Evolutionary conservation across 345 rosid genomes (phyloP), one percentile per base, ranked within the genome.

Genomic region (Firmiana major): DNA sequence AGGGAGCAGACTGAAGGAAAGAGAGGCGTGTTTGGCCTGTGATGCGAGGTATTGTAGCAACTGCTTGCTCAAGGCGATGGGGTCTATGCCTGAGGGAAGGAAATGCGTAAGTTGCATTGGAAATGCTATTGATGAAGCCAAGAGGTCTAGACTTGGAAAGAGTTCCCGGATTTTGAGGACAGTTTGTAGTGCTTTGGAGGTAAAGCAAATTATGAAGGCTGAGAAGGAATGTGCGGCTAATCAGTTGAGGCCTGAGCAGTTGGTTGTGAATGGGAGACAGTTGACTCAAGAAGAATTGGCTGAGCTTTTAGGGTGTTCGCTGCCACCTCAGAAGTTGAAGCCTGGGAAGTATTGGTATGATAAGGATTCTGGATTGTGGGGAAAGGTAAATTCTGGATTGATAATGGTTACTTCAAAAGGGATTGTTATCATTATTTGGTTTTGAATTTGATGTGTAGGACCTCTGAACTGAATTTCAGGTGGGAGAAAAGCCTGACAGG

Each of bases 11-110:
- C 3, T 31, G 34, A 31, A 31, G 34, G 34, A 31, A 31, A 31
- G 34, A 31, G 90, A 88, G 76, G 75, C 40, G n/a, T 90, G 93
- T 75, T 77, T 90, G 70, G 94, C 86, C 24, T 90, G 91, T 58
- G 91, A 87, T 73, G 82, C 88, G 0, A 84, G 77, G 84, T 90
- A 90, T 40, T 90, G 93, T 51, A 82, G 84, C 22, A 88, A 83
- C 65, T 90, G 93, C n/a, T 68, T 90, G 85, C 79, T 90, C 22
- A 88, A 83, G 81, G 91, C 91, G 9, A 90, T 88, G 93, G 93
- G 93, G 11, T 90, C 93, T 59, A 90, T 90, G 93, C 93, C 93
- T 1, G 93, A 90, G 73, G 93, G 93, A 34, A 83, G 93, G 79
- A 90, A 90, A 77, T 90, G 94, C n/a, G 87, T 90, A 1, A 59